phyloP scores from a whole-genome alignment of 164 flowering plant species.

The Buxus sempervirens region DNA sequence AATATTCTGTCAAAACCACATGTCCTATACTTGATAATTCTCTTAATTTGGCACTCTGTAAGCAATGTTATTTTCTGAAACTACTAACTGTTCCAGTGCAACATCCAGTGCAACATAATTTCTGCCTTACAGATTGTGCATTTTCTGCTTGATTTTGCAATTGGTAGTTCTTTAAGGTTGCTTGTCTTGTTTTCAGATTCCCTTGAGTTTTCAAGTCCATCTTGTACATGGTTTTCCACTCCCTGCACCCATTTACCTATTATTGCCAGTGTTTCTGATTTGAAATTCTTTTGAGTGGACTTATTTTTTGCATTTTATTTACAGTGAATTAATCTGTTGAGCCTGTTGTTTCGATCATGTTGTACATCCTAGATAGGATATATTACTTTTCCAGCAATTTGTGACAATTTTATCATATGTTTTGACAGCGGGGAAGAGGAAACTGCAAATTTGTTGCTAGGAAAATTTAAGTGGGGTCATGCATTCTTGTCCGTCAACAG shows the following conservation, averaged over 20 bases:
- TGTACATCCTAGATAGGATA: not conserved
- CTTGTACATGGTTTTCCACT: no score
- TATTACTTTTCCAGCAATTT: not conserved
- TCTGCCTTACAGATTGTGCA: no score
- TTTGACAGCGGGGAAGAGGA: conserved; percentile 87
- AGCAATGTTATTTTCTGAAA: no score
- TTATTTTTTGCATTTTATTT: not conserved
- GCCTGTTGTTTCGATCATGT: not conserved
- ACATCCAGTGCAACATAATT: no score
- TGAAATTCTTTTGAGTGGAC: not conserved
- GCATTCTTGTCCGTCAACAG: conserved; percentile 90
- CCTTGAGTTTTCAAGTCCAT: no score
- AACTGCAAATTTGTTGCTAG: conserved; percentile 77
- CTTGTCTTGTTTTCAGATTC: no score
- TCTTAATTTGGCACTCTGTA: no score
- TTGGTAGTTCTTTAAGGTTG: no score
- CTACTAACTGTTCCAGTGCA: no score
- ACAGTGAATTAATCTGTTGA: not conserved
- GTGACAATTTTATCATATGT: conserved; percentile 5
- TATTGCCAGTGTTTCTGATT: not conserved
- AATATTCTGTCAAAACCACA: no score
- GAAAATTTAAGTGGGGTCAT: conserved; percentile 99
- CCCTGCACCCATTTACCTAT: not conserved
- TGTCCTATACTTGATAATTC: no score
- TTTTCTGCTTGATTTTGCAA: no score